phyloP scores from a whole-genome alignment of 2,329 filamentous ascomycete genomes.

The Alternaria consortialis region DNA sequence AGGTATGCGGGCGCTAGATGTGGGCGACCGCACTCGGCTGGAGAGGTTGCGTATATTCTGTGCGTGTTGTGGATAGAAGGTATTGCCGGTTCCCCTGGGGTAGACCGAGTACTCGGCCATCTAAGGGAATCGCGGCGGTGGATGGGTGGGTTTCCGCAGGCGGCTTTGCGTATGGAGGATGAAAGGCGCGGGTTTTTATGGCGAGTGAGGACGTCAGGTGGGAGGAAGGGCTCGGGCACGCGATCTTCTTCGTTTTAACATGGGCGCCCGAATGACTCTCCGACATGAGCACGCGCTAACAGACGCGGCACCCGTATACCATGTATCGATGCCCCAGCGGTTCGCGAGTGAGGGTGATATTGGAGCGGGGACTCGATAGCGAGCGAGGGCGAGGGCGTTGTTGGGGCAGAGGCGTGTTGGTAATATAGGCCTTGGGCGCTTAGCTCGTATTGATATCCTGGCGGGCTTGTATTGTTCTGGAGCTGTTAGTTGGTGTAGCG shows the following conservation, averaged over 20 bases:
- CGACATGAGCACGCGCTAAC: slow-evolving; percentile 46
- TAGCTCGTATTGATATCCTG: slow-evolving; percentile 32
- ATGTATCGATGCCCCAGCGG: slow-evolving; percentile 32
- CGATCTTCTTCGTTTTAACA: slow-evolving; percentile 60
- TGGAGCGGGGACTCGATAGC: slow-evolving; percentile 26
- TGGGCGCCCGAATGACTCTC: slow-evolving; percentile 51
- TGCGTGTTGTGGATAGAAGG: slow-evolving; percentile 65
- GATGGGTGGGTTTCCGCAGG: slow-evolving; percentile 38
- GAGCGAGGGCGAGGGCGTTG: slow-evolving; percentile 22
- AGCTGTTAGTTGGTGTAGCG: slow-evolving; percentile 32
- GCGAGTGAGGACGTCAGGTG: slow-evolving; percentile 47
- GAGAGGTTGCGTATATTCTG: slow-evolving; percentile 58
- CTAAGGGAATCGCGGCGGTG: slow-evolving; percentile 56
- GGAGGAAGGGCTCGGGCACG: slow-evolving; percentile 56
- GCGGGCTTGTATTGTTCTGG: slow-evolving; percentile 20
- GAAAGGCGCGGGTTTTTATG: slow-evolving; percentile 34
- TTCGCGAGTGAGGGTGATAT: slow-evolving; percentile 22
- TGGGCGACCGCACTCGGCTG: slow-evolving; percentile 59
- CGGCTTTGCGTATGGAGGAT: slow-evolving; percentile 39
- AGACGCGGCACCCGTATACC: slow-evolving; percentile 37
- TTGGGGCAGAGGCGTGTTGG: slow-evolving; percentile 11
- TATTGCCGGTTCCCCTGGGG: slow-evolving; percentile 68
- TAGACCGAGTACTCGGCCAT: slow-evolving; percentile 74
- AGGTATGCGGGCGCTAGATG: slow-evolving; percentile 54
- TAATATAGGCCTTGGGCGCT: slow-evolving; percentile 11